Evolutionary conservation across 2,329 filamentous ascomycete genomes (phyloP).

Genomic region (Penicillium hesseltinei): DNA sequence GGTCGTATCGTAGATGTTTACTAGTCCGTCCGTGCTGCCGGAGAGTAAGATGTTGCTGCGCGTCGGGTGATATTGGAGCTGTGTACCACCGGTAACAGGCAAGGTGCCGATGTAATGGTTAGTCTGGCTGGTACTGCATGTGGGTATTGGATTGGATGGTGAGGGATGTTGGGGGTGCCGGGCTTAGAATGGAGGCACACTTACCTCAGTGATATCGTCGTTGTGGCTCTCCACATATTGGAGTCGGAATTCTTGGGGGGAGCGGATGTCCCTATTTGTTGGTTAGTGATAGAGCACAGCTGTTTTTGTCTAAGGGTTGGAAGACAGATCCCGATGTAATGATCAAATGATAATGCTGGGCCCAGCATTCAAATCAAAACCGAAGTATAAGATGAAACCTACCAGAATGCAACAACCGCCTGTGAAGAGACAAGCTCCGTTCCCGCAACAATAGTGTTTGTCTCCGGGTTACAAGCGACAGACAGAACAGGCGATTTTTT

Average conservation of each 20-base stretch:
- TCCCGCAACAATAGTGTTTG: conserved; percentile 54
- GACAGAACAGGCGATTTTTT: conserved; percentile 54
- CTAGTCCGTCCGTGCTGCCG: conserved; percentile 61
- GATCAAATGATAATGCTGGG: background rate
- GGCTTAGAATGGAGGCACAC: conserved; percentile 23
- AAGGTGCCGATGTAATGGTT: conserved; percentile 8
- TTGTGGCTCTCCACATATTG: conserved; percentile 50
- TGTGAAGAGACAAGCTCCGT: conserved; percentile 52
- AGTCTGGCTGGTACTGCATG: conserved; percentile 6
- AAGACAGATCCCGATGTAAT: background rate
- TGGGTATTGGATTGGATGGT: background rate
- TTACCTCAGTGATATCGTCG: conserved; percentile 60
- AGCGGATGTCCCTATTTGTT: conserved; percentile 45
- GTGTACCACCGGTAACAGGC: conserved; percentile 6
- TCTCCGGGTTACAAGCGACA: conserved; percentile 47
- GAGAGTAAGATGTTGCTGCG: conserved; percentile 56
- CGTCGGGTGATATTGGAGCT: conserved; percentile 53
- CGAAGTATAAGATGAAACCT: conserved; percentile 24
- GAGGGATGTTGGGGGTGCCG: background rate
- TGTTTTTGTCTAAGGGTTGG: background rate
- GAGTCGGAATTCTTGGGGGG: conserved; percentile 33
- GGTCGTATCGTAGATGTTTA: conserved; percentile 61
- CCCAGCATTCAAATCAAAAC: background rate
- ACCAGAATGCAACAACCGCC: conserved; percentile 46
- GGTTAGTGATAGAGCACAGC: conserved; percentile 23